A percentile compares a stretch with the other conserved stretches of the same genome.
Evolutionary conservation across 768 basidiomycete genomes (phyloP).

Genomic region (Nidula microcarpa): DNA sequence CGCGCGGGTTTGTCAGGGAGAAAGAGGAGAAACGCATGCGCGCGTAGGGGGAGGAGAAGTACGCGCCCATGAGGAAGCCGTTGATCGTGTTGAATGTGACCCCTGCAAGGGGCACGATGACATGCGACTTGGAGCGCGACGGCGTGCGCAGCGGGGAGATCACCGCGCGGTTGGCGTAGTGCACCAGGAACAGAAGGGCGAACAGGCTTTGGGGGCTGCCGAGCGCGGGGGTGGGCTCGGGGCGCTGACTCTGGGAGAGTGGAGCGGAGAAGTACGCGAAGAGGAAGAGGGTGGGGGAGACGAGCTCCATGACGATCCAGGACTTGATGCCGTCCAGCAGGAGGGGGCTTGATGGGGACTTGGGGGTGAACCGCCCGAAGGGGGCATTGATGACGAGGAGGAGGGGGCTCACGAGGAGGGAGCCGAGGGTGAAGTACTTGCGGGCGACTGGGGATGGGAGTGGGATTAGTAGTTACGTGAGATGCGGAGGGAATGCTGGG

Average conservation of each 20-base stretch:
- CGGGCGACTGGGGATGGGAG: slow-evolving; percentile 16
- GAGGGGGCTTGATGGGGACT: slow-evolving; percentile 39
- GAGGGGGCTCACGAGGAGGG: slow-evolving; percentile 28
- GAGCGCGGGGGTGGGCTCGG: slow-evolving; percentile 21
- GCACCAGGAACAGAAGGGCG: slow-evolving; percentile 56
- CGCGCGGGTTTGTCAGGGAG: slow-evolving; percentile 30
- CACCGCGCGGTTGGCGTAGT: slow-evolving; percentile 83
- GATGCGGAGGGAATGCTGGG: not conserved
- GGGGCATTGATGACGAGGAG: slow-evolving; percentile 65
- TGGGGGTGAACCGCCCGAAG: slow-evolving; percentile 73
- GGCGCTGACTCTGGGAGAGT: slow-evolving; percentile 26
- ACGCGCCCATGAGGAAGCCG: slow-evolving; percentile 66
- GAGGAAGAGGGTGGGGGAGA: slow-evolving; percentile 56
- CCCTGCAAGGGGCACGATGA: slow-evolving; percentile 54
- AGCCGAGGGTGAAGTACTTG: slow-evolving; percentile 44
- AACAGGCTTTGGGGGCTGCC: slow-evolving; percentile 47
- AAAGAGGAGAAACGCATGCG: slow-evolving; percentile 26
- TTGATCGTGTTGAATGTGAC: slow-evolving; percentile 71
- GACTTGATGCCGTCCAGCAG: slow-evolving; percentile 51
- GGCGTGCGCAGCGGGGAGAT: slow-evolving; percentile 80
- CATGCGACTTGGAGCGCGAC: slow-evolving; percentile 70
- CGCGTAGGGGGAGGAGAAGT: slow-evolving; percentile 58
- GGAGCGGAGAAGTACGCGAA: slow-evolving; percentile 46
- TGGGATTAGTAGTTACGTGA: not conserved
- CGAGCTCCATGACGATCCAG: slow-evolving; percentile 81